Conservation (phyloP, 306 rosid species). For the Casuarina cunninghamiana region DNA sequence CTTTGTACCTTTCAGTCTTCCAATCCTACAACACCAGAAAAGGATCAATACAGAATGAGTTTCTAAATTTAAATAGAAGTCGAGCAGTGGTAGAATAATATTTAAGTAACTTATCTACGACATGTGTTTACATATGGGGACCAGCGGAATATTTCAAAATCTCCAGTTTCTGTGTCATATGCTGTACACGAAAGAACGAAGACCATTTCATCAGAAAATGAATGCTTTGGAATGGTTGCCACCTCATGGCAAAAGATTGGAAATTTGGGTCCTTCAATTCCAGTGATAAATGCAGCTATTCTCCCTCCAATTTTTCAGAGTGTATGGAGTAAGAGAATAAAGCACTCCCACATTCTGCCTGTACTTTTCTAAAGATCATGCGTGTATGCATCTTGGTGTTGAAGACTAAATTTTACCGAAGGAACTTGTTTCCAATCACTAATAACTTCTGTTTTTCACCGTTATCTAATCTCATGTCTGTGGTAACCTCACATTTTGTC, state of each 20-base stretch:
- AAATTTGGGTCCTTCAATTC: background rate
- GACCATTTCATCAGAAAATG: background rate
- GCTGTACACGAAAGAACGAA: background rate
- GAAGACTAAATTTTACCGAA: background rate
- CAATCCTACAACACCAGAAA: constrained; percentile 66
- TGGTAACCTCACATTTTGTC: constrained; percentile 7
- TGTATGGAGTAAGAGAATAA: background rate
- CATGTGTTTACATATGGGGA: background rate
- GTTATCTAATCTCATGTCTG: background rate
- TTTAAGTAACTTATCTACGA: background rate
- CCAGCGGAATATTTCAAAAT: background rate
- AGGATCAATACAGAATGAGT: constrained; percentile 20
- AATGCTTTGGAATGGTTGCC: background rate
- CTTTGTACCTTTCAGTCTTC: constrained; percentile 97
- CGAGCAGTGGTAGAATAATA: background rate
- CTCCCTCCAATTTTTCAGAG: background rate
- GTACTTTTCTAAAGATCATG: background rate
- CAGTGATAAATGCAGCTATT: background rate
- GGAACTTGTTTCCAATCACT: background rate
- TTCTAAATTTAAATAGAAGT: background rate
- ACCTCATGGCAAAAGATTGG: background rate
- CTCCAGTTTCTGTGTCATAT: background rate
- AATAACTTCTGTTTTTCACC: background rate
- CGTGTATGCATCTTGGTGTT: no score
- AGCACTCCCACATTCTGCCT: background rate